Conservation (phyloP, 1,284 basidiomycete species). For the Ganoderma resinaceum region DNA sequence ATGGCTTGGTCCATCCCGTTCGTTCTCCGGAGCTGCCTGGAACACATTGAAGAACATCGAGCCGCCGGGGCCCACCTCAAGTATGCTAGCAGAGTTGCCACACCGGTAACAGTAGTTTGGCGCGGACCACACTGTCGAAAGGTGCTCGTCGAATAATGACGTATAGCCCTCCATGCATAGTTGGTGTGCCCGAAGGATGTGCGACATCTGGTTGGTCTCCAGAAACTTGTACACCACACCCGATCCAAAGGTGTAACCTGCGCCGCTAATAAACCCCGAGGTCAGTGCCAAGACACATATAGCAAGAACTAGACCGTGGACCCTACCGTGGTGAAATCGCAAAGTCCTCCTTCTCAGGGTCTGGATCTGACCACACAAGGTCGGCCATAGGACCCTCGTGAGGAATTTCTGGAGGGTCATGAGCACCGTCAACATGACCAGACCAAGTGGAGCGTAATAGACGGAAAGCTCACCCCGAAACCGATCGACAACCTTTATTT, state of each 20-base stretch:
- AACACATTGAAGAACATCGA: constrained; percentile 97
- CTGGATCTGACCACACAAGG: constrained; percentile 99
- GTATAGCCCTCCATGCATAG: constrained; percentile 99
- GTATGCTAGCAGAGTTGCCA: constrained; percentile 95
- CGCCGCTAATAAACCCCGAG: constrained; percentile 69
- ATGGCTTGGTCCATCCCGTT: constrained; percentile 81
- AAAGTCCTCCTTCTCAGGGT: constrained; percentile 99
- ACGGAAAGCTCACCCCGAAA: constrained; percentile 77
- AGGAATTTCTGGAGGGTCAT: constrained; percentile 81
- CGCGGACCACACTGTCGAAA: constrained; percentile 98
- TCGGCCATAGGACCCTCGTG: constrained; percentile 99
- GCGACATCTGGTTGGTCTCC: constrained; percentile 93
- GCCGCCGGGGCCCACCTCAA: constrained; percentile 94
- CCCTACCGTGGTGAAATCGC: constrained; percentile 95
- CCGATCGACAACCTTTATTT: constrained; percentile 98
- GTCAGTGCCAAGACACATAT: constrained; percentile 9
- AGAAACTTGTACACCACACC: constrained; percentile 99
- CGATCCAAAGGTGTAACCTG: constrained; percentile 98
- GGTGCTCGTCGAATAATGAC: constrained; percentile 92
- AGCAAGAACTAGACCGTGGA: not conserved
- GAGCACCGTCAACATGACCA: constrained; percentile 9
- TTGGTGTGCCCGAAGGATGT: constrained; percentile 98
- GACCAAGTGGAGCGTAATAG: not conserved
- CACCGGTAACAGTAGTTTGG: constrained; percentile 99
- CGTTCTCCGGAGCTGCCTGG: constrained; percentile 98